Evolutionary conservation across 2,329 filamentous ascomycete species (phyloP).

Genomic region (Fusarium siculi): DNA sequence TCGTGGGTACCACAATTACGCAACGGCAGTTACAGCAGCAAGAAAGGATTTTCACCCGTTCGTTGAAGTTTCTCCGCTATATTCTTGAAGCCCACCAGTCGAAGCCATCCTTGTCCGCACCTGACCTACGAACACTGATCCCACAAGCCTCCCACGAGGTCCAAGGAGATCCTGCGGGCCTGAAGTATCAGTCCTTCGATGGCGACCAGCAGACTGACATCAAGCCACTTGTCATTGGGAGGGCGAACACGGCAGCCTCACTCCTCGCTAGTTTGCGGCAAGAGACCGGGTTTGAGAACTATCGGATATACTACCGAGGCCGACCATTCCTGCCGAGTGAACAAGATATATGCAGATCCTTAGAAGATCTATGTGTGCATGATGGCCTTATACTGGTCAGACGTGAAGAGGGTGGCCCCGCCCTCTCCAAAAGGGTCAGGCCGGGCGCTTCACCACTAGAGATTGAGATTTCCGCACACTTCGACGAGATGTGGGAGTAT

Average conservation of each 20-base stretch:
- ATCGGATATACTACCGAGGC: slow-evolving; percentile 77
- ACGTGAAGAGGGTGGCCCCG: slow-evolving; percentile 60
- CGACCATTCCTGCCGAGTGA: slow-evolving; percentile 71
- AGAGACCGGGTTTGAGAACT: slow-evolving; percentile 79
- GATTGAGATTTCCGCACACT: slow-evolving; percentile 81
- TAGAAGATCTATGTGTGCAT: slow-evolving; percentile 74
- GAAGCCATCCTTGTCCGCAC: slow-evolving; percentile 68
- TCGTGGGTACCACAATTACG: slow-evolving; percentile 62
- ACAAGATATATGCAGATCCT: slow-evolving; percentile 66
- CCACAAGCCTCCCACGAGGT: slow-evolving; percentile 61
- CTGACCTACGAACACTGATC: slow-evolving; percentile 66
- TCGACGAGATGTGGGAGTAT: slow-evolving; percentile 84
- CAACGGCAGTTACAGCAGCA: slow-evolving; percentile 59
- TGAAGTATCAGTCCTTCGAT: slow-evolving; percentile 81
- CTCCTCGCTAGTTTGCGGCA: slow-evolving; percentile 74
- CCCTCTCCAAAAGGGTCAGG: slow-evolving; percentile 57
- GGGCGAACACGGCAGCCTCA: slow-evolving; percentile 75
- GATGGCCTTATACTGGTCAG: slow-evolving; percentile 75
- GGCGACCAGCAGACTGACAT: slow-evolving; percentile 69
- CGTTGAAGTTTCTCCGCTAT: slow-evolving; percentile 73
- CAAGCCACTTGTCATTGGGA: slow-evolving; percentile 71
- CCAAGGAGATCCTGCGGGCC: slow-evolving; percentile 71
- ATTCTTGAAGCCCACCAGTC: slow-evolving; percentile 74
- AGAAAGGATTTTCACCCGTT: slow-evolving; percentile 73
- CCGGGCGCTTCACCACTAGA: slow-evolving; percentile 73